Conservation (phyloP, 1,284 basidiomycete species). For the Ustilago esculenta region DNA sequence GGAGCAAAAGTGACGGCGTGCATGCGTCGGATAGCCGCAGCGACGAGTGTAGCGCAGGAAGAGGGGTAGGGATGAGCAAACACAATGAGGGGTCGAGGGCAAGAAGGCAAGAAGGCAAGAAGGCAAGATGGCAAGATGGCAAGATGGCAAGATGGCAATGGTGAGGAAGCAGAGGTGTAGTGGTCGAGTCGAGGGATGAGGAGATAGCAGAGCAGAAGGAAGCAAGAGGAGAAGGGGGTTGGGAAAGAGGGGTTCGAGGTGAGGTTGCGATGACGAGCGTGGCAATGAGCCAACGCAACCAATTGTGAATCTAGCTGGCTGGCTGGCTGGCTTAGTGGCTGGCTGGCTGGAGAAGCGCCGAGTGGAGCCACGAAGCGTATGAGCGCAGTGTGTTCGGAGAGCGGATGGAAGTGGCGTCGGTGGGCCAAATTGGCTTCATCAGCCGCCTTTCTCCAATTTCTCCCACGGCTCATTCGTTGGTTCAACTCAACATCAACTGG, state of each 20-base stretch:
- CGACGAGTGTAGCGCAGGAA: not conserved
- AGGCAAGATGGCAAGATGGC: no score
- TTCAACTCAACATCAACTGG: no score
- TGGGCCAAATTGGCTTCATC: slow-evolving; percentile 15
- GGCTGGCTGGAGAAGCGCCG: no score
- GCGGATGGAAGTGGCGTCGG: slow-evolving; percentile 10
- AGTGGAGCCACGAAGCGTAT: no score
- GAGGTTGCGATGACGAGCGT: slow-evolving; percentile 13
- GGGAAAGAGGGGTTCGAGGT: slow-evolving; percentile 2
- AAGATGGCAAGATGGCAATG: no score
- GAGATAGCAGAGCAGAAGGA: not conserved
- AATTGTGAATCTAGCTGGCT: no score
- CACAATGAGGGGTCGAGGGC: not conserved
- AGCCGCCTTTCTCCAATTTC: slow-evolving; percentile 4
- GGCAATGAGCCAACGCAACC: slow-evolving; percentile 2
- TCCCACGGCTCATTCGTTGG: slow-evolving; percentile 1
- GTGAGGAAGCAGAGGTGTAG: no score
- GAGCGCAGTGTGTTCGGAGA: no score
- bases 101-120: not conserved
- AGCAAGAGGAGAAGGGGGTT: not conserved
- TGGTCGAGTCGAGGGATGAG: not conserved
- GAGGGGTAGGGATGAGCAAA: not conserved
- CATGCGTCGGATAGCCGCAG: no score
- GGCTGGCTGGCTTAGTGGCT: no score
- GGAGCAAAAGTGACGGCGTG: no score